A percentile compares a stretch with the other conserved stretches of the same genome.
Conservation (phyloP, 176 grass and related monocot species). For the Calamus simplicifolius region DNA sequence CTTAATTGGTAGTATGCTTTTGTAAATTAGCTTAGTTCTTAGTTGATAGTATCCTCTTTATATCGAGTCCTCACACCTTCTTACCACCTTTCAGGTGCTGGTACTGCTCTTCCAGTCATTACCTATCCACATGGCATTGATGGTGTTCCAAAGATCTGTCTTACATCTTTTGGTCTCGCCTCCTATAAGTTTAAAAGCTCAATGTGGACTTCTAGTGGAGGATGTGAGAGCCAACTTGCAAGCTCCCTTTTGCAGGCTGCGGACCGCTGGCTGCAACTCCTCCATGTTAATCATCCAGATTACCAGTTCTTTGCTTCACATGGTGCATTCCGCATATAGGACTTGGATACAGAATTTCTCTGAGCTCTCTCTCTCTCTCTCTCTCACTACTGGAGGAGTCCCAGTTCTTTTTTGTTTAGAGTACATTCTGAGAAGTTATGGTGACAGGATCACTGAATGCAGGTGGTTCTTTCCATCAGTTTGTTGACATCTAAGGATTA, state of each 20-base stretch:
- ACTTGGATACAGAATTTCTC: too few relatives aligned
- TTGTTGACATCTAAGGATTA: too few relatives aligned
- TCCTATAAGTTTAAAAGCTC: constrained; percentile 42
- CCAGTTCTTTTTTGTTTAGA: too few relatives aligned
- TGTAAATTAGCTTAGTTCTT: too few relatives aligned
- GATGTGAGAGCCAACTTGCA: constrained; percentile 19
- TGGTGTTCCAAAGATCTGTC: constrained; percentile 23
- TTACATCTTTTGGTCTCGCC: constrained; percentile 43
- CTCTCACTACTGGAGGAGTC: too few relatives aligned
- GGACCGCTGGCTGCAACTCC: constrained; percentile 38
- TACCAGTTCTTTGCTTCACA: constrained; percentile 50
- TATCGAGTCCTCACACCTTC: too few relatives aligned
- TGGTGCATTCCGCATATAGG: constrained; percentile 17
- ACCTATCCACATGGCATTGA: not conserved
- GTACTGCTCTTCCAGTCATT: not conserved
- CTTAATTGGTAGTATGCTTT: too few relatives aligned
- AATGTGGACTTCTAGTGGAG: constrained; percentile 38
- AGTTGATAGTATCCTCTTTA: too few relatives aligned
- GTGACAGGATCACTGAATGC: too few relatives aligned
- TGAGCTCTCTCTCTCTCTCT: too few relatives aligned
- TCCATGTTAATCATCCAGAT: constrained; percentile 38
- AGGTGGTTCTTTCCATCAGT: too few relatives aligned
- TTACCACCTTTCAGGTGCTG: constrained; percentile 10
- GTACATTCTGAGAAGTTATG: too few relatives aligned
- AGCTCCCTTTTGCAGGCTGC: constrained; percentile 42